Percentiles rank a stretch among this genome's conserved stretches.
Evolutionary conservation across 2,329 filamentous ascomycete species (phyloP).

Genomic region (Periconia digitata): DNA sequence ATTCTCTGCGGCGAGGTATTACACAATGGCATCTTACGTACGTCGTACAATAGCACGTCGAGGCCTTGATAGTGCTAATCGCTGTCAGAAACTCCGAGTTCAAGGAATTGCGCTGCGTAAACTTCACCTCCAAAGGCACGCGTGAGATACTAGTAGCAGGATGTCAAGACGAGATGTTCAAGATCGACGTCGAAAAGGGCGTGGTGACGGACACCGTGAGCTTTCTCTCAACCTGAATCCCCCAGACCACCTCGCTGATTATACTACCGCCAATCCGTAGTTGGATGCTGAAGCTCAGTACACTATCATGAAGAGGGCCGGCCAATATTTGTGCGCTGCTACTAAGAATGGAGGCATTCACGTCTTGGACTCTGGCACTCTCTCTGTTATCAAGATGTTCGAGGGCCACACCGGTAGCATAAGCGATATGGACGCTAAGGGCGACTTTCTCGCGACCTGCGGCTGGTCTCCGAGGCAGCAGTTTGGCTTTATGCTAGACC

Average conservation of each 20-base stretch:
- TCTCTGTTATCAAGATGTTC: conserved; percentile 82
- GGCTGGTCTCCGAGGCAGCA: conserved; percentile 85
- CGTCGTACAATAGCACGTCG: conserved; percentile 24
- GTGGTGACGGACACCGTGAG: conserved; percentile 45
- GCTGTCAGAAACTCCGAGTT: conserved; percentile 67
- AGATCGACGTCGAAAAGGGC: conserved; percentile 64
- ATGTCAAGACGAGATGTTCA: conserved; percentile 82
- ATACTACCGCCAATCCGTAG: conserved; percentile 49
- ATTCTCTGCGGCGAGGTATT: conserved; percentile 78
- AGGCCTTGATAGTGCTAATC: conserved; percentile 16
- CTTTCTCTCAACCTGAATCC: background rate
- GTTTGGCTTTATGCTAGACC: conserved; percentile 80
- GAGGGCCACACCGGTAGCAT: conserved; percentile 85
- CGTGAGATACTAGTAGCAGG: conserved; percentile 85
- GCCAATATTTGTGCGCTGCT: conserved; percentile 87
- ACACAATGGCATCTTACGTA: conserved; percentile 87
- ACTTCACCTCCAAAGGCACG: conserved; percentile 84
- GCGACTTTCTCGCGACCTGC: conserved; percentile 93
- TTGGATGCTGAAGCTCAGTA: conserved; percentile 75
- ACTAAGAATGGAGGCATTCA: conserved; percentile 81
- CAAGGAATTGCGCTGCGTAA: conserved; percentile 90
- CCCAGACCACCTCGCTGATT: background rate
- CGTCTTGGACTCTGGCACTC: conserved; percentile 77
- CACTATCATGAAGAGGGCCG: conserved; percentile 85
- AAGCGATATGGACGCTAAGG: conserved; percentile 96